These are phyloP conservation scores for Raphanus raphanistrum DNA, from an alignment of 345 rosid genomes.

Conservation along the genomic window DNA sequence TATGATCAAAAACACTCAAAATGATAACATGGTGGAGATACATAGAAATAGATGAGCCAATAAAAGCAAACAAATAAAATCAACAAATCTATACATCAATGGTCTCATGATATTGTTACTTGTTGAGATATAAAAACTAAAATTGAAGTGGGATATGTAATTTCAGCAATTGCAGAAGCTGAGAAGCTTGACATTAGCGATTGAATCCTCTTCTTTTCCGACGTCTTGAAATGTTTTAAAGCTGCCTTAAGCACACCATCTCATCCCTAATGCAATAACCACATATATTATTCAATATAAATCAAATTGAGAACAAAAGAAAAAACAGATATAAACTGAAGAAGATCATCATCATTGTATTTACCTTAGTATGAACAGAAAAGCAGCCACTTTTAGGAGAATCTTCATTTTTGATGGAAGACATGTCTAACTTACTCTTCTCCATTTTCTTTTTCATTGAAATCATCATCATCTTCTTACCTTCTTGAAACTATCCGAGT, in stretches of 20 bases:
- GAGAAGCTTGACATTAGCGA: slow-evolving; percentile 44
- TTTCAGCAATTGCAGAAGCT: slow-evolving; percentile 40
- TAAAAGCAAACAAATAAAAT: not conserved
- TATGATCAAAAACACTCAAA: not conserved
- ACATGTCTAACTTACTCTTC: slow-evolving; percentile 34
- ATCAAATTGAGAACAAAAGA: not conserved
- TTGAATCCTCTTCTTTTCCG: slow-evolving; percentile 52
- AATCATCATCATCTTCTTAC: slow-evolving; percentile 14
- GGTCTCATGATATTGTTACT: not conserved
- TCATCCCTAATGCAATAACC: slow-evolving; percentile 55
- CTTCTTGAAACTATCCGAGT: slow-evolving; percentile 35
- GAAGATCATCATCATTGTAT: not conserved
- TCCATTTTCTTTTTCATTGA: slow-evolving; percentile 11
- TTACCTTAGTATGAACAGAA: slow-evolving; percentile 54
- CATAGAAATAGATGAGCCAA: not conserved
- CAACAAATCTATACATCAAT: not conserved
- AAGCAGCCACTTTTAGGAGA: slow-evolving; percentile 48
- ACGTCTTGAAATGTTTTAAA: slow-evolving; percentile 73
- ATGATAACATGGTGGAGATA: not conserved
- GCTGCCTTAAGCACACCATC: slow-evolving; percentile 70
- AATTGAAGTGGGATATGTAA: not conserved
- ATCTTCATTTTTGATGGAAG: slow-evolving; percentile 42
- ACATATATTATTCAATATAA: not conserved
- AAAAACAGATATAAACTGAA: not conserved
- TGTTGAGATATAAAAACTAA: not conserved